Evolutionary conservation across 176 grass and related monocot species (phyloP), one percentile per base, ranked within the genome.

Genomic region (Dactylis glomerata): DNA sequence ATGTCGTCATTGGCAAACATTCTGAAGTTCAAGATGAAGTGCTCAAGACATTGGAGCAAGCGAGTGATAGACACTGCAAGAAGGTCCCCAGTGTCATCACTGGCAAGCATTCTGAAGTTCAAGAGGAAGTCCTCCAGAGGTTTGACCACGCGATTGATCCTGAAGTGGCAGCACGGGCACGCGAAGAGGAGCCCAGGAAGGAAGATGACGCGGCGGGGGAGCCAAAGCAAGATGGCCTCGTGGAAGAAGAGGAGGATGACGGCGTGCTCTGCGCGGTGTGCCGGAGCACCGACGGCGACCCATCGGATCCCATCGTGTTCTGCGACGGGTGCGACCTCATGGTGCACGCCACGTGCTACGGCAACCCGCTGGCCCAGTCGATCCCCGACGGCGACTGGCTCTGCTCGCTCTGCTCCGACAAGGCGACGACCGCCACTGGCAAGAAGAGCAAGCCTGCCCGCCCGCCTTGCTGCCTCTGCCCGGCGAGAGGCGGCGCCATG

Each of bases 331-430:
- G 96, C 47, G 91, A 98, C 89, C 86, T 98, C 40, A 98, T 95
- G 96, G 93, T 93, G 22, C 96, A 98, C 70, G 92, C 85, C 13
- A 77, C 93, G 24, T 98, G 93, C 87, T 98, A 98, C 79, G 96
- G 93, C 67, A 95, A 74, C 73, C 96, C 91, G 38, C 85, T 98
- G 10, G 73, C 81, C 22, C 82, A 87, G 34, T 81, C 68, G 23
- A 87, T 98, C 77, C 96, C 96, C 6, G 96, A 95, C 15, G 96
- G 96, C 44, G 93, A 98, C 79, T 98, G 91, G 96, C 95, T 98
- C 85, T 98, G 96, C 81, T 54, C 78, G 12, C 62, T 77, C 62
- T 98, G 96, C 84, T 61, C 85, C 17, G 64, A 24, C 13, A 77
- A 49, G 42, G 17, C 30, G 10, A 33, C 28, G 6, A 4, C 20